Percentiles rank a stretch among this genome's conserved stretches.
Evolutionary conservation across 2,329 filamentous ascomycete genomes (phyloP).

Genomic region (Cercospora beticola): DNA sequence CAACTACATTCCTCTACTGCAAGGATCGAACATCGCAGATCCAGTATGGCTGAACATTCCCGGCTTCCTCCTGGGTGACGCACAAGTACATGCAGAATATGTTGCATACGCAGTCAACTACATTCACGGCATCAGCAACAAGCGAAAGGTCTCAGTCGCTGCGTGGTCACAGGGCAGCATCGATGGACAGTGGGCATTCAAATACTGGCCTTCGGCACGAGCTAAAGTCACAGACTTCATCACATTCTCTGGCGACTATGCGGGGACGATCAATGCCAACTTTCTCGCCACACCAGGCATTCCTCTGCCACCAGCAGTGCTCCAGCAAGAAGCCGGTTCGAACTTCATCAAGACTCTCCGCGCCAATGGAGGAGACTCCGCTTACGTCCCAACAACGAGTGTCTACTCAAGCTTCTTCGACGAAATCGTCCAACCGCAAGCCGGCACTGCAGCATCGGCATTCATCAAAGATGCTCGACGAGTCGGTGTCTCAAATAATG

Average conservation of each 20-base stretch:
- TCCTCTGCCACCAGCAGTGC: background rate
- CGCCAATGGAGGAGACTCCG: background rate
- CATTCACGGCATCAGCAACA: background rate
- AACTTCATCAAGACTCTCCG: background rate
- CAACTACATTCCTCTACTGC: background rate
- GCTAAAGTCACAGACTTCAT: background rate
- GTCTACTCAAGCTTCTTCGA: slow-evolving; percentile 52
- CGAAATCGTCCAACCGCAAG: slow-evolving; percentile 54
- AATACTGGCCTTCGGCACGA: background rate
- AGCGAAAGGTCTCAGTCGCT: background rate
- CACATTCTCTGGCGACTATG: background rate
- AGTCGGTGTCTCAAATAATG: slow-evolving; percentile 53
- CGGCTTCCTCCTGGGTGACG: background rate
- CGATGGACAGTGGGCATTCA: background rate
- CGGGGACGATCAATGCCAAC: background rate
- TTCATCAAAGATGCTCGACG: slow-evolving; percentile 43
- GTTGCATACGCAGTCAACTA: background rate
- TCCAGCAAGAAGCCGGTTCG: background rate
- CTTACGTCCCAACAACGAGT: slow-evolving; percentile 34
- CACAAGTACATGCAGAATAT: background rate
- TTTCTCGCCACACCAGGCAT: background rate
- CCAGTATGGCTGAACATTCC: background rate
- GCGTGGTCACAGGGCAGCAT: background rate
- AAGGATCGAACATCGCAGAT: background rate
- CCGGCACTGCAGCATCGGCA: slow-evolving; percentile 48